Conservation (phyloP, 2,329 filamentous ascomycete genomes). For the Biscogniauxia mediterranea region DNA sequence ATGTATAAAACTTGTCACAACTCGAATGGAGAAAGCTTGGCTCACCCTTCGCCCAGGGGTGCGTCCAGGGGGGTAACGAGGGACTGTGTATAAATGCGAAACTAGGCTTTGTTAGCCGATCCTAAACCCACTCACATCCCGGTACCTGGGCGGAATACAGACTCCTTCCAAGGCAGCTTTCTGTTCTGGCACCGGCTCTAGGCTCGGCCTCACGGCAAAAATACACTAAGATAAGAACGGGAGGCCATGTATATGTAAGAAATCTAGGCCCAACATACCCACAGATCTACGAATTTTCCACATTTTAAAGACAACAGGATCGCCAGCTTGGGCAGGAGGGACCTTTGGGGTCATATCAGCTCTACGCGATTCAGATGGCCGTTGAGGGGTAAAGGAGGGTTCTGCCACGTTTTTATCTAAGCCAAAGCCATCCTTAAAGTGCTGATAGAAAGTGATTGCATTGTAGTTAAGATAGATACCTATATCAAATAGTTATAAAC, state of each 20-base stretch:
- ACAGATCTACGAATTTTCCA: not conserved
- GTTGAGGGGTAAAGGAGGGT: not conserved
- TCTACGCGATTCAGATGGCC: no score
- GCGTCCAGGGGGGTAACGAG: not conserved
- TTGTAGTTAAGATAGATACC: not conserved
- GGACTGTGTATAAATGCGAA: not conserved
- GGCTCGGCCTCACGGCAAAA: not conserved
- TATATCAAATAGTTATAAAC: no score
- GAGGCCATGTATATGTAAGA: not conserved
- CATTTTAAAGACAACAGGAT: not conserved
- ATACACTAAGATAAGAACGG: not conserved
- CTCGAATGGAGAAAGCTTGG: not conserved
- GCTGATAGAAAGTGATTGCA: not conserved
- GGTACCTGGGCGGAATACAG: not conserved
- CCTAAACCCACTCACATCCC: not conserved
- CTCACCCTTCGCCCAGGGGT: not conserved
- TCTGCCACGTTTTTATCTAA: not conserved
- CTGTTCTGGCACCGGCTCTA: not conserved
- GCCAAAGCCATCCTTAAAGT: not conserved
- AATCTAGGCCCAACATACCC: not conserved
- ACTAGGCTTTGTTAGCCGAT: not conserved
- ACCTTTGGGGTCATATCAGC: not conserved
- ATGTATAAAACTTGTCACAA: not conserved
- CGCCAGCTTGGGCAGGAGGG: not conserved
- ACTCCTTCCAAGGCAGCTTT: not conserved